These are phyloP conservation scores for Hypseocharis bilobata DNA, from an alignment of 441 rosid genomes.

Conservation along the genomic window DNA sequence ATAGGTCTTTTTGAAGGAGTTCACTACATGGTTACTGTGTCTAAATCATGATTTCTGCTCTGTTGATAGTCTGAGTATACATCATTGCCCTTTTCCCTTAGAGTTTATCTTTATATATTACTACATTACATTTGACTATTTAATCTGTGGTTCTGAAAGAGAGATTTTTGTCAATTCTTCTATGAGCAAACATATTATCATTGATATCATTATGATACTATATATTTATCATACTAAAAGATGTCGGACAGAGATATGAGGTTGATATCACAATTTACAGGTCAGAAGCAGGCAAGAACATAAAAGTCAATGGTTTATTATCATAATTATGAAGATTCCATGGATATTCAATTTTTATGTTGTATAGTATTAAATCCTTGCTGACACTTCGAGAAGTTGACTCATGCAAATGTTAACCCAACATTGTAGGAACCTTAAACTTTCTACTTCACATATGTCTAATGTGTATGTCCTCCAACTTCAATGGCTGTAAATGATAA, in stretches of 20 bases:
- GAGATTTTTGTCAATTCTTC: not conserved
- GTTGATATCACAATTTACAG: not conserved
- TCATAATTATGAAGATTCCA: not conserved
- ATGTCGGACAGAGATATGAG: not conserved
- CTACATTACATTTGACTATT: not conserved
- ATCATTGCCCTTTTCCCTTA: not conserved
- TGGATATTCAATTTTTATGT: not conserved
- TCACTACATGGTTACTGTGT: not conserved
- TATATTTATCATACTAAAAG: not conserved
- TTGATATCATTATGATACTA: not conserved
- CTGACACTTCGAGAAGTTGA: not conserved
- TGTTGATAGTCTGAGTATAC: not conserved
- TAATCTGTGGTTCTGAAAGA: not conserved
- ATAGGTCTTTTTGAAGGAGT: not conserved
- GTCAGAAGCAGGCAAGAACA: not conserved
- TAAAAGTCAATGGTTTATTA: not conserved
- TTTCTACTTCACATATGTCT: not conserved
- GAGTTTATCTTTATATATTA: not conserved
- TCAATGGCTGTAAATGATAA: not conserved
- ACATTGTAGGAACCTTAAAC: not conserved
- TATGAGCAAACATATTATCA: not conserved
- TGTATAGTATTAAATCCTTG: not conserved
- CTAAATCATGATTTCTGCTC: slow-evolving; percentile 2
- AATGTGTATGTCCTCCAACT: not conserved
- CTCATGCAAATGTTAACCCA: not conserved